Conservation (phyloP, 495 filamentous ascomycete species). For the Xylona heveae region DNA sequence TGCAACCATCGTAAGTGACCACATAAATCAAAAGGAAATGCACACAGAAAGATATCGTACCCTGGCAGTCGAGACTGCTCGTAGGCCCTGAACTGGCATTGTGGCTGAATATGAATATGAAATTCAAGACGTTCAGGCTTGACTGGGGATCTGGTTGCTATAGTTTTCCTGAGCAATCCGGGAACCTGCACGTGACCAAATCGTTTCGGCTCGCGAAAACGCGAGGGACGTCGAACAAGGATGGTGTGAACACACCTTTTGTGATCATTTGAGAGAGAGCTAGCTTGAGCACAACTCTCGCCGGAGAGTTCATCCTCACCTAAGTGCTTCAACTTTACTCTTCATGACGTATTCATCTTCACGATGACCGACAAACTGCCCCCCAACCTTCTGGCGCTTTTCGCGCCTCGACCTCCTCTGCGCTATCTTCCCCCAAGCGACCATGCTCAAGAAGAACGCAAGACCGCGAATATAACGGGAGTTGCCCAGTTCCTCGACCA, state of each 20-base stretch:
- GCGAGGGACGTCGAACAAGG: no score
- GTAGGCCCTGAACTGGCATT: slow-evolving; percentile 49
- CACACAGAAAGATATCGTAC: slow-evolving; percentile 16
- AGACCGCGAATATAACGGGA: slow-evolving; percentile 46
- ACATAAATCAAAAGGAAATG: neutral
- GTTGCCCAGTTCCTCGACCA: slow-evolving; percentile 52
- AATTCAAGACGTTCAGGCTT: no score
- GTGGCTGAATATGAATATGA: slow-evolving; percentile 9
- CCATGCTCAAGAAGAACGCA: slow-evolving; percentile 61
- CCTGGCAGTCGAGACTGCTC: slow-evolving; percentile 34
- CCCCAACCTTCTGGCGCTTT: slow-evolving; percentile 77
- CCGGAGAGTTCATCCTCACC: no score
- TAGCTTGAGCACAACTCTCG: no score
- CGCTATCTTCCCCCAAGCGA: slow-evolving; percentile 75
- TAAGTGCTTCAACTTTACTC: no score
- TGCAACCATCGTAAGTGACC: slow-evolving; percentile 15
- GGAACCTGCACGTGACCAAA: no score
- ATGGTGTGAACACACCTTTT: no score
- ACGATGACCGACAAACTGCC: slow-evolving; percentile 36
- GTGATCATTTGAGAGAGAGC: no score
- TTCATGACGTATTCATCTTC: no score
- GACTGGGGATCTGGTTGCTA: no score
- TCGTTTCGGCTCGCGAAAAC: no score
- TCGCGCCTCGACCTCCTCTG: slow-evolving; percentile 78
- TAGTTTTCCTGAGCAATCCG: no score